Conservation (phyloP, 345 rosid species). For the Orychophragmus violaceus region DNA sequence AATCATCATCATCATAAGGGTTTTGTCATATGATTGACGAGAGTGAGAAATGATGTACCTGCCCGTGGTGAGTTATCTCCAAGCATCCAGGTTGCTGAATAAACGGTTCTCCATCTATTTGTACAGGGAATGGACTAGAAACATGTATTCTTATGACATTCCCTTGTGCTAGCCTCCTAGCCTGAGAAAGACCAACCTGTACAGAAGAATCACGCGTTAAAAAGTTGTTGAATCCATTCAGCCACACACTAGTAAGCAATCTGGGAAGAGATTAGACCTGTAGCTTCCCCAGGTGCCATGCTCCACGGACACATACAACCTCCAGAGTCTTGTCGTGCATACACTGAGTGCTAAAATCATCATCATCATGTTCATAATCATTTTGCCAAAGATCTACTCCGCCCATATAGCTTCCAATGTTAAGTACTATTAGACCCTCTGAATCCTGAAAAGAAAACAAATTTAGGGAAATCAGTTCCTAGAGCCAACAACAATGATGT, state of each 20-base stretch:
- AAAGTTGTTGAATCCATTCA: background rate
- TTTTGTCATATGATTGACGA: background rate
- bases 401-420: constrained; percentile 90
- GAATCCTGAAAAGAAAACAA: constrained; percentile 45
- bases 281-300: constrained; percentile 90
- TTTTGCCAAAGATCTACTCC: constrained; percentile 93
- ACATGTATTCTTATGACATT: constrained; percentile 48
- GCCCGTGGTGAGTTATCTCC: constrained; percentile 64
- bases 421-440: constrained; percentile 72
- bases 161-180: constrained; percentile 66
- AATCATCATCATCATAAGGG: background rate
- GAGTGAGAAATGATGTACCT: constrained; percentile 31
- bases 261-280: constrained; percentile 40
- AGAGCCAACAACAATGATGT: background rate
- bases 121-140: constrained; percentile 59
- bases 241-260: background rate
- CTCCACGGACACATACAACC: constrained; percentile 74
- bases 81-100: constrained; percentile 63
- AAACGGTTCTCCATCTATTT: constrained; percentile 70
- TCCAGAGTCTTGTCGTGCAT: constrained; percentile 77
- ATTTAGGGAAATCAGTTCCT: constrained; percentile 1
- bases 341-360: constrained; percentile 47
- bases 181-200: constrained; percentile 67
- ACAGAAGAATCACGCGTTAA: background rate
- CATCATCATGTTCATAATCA: constrained; percentile 62